Conservation (phyloP, 257 asterid species). For the Nicotiana otophora region DNA sequence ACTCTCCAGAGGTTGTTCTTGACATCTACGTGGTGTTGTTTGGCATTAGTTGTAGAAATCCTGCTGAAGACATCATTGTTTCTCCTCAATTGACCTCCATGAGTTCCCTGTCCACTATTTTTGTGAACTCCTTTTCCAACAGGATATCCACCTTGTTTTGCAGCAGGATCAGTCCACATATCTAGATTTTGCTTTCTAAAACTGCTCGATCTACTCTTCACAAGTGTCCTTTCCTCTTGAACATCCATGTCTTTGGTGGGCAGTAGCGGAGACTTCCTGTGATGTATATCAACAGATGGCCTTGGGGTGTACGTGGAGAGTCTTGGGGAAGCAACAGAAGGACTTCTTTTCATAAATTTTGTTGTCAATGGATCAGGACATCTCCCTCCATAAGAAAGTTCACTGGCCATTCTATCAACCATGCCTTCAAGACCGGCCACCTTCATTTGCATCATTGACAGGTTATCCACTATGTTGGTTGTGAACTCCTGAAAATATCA, state of each 20-base stretch:
- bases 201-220: constrained; percentile 48
- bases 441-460: constrained; percentile 70
- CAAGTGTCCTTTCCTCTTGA: constrained; percentile 42
- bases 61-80: constrained; percentile 31
- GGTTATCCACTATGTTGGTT: constrained; percentile 56
- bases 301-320: constrained; percentile 72
- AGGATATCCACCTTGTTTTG: constrained; percentile 39
- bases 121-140: constrained; percentile 34
- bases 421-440: constrained; percentile 77
- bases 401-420: constrained; percentile 68
- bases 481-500: constrained; percentile 52
- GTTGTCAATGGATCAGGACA: constrained; percentile 40
- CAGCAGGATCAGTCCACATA: constrained; percentile 49
- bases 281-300: constrained; percentile 53
- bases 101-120: constrained; percentile 32
- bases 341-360: constrained; percentile 48
- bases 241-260: constrained; percentile 41
- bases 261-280: constrained; percentile 38
- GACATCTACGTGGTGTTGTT: constrained; percentile 39
- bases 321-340: constrained; percentile 63
- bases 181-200: constrained; percentile 42
- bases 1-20: constrained; percentile 48
- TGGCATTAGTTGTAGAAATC: constrained; percentile 33
- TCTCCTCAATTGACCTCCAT: constrained; percentile 42
- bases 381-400: constrained; percentile 47